Base-by-base conservation (phyloP, 805 yeast species). In the Saccharomycopsis javanensis region DNA sequence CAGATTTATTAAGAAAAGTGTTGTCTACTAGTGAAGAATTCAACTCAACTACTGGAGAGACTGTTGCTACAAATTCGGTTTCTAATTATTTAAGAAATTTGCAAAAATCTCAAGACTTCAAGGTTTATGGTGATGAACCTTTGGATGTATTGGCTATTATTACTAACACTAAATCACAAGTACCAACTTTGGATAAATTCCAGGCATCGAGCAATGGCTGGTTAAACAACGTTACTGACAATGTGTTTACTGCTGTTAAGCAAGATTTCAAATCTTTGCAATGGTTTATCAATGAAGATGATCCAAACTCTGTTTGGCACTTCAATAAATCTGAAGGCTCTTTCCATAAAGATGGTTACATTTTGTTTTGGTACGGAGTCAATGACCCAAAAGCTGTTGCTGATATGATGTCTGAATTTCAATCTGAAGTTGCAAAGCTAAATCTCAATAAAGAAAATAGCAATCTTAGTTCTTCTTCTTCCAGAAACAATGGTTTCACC, bases 201-300 rank as follows among this genome's bases (percentile, higher is more conserved):
- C 76, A 90, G 63, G 88, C 95, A 25, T 80, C 95, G 23, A 85
- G 86, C 69, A 79, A 86, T 56, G 98, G 98, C 51, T 94, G 99
- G 99, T 84, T 92, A 69, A 94, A 94, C 75, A 92, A 92, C 63
- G 97, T 94, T 56, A 86, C 96, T 58, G 99, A 94, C 68, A 92
- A 91, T 71, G 86, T 94, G 55, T 94, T 96, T 80, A 79, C 78
- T 55, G 82, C 95, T 15, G 78, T 94, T 65, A 82, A 78, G 65
- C 84, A 83, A 64, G 96, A 91, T 68, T 86, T 80, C 71, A 64
- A 77, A 34, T 71, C 83, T 5, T 76, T 94, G 65, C 90, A 83
- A 71, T 94, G 99, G 99, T 79, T 83, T 52, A 92, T 89, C 52
- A 79, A 82, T 64, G 98, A 94, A 71, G 91, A 86, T 66, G 96